Evolutionary conservation across 2,329 filamentous ascomycete genomes (phyloP).

Genomic region (Xylaria sp.): DNA sequence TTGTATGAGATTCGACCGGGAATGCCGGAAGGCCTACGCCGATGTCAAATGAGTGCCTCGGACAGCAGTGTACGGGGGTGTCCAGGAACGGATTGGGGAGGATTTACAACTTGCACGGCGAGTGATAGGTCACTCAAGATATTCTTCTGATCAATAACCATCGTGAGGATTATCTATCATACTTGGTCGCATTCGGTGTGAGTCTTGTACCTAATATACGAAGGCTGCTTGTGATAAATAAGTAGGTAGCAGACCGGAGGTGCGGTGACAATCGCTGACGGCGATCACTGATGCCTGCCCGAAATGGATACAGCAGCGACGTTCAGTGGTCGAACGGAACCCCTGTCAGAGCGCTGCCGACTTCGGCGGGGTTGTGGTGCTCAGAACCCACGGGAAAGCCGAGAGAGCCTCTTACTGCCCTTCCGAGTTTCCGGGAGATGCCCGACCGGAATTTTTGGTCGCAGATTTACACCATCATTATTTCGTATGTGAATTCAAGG

Average conservation of each 20-base stretch:
- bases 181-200: neutral
- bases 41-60: neutral
- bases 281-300: neutral
- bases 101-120: constrained; percentile 15
- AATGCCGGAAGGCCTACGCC: constrained; percentile 23
- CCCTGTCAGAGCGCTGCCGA: neutral
- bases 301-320: neutral
- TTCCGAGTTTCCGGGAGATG: neutral
- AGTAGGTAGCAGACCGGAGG: neutral
- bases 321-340: neutral
- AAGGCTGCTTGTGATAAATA: constrained; percentile 2
- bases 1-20: constrained; percentile 28
- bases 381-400: neutral
- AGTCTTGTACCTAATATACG: neutral
- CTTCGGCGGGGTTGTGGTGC: neutral
- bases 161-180: neutral
- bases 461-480: too few species aligned
- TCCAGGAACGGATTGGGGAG: neutral
- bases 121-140: constrained; percentile 19
- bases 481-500: too few species aligned
- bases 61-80: neutral
- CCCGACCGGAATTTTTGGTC: too few species aligned
- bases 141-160: neutral
- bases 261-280: neutral
- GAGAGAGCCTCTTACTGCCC: neutral